Evolutionary conservation across 306 rosid species (phyloP).

Genomic region (Prosopis cineraria): DNA sequence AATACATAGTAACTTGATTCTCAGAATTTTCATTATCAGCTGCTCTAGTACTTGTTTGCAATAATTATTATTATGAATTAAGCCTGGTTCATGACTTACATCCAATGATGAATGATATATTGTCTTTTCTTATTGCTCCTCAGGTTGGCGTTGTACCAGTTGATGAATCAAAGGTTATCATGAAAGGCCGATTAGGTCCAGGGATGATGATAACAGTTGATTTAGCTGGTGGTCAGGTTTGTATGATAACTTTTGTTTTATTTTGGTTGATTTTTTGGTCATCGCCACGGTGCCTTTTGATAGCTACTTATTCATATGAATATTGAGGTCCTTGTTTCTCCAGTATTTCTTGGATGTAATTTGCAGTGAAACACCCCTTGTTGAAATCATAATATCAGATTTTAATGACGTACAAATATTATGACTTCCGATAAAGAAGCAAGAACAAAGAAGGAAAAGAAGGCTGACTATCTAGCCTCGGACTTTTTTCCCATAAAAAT

Average conservation of each 20-base stretch:
- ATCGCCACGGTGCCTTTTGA: background rate
- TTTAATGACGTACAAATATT: background rate
- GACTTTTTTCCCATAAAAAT: background rate
- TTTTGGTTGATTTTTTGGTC: background rate
- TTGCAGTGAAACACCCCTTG: constrained; percentile 8
- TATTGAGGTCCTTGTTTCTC: background rate
- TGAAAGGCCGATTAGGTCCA: constrained; percentile 98
- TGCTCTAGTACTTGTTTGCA: constrained; percentile 7
- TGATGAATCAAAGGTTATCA: constrained; percentile 92
- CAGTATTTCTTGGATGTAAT: background rate
- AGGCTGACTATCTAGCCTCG: background rate
- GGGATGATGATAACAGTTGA: constrained; percentile 99
- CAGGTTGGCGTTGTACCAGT: constrained; percentile 93
- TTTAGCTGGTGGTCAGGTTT: constrained; percentile 81
- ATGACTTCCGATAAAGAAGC: background rate
- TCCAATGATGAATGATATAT: constrained; percentile 24
- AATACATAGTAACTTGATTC: constrained; percentile 1
- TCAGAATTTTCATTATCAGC: background rate
- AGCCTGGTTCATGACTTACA: constrained; percentile 27
- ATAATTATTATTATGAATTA: background rate
- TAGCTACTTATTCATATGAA: background rate
- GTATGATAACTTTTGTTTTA: background rate
- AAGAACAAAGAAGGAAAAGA: background rate
- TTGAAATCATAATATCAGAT: background rate
- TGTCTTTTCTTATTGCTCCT: background rate